Conservation (phyloP, 2,329 filamentous ascomycete species). For the Fusarium verrucosum region DNA sequence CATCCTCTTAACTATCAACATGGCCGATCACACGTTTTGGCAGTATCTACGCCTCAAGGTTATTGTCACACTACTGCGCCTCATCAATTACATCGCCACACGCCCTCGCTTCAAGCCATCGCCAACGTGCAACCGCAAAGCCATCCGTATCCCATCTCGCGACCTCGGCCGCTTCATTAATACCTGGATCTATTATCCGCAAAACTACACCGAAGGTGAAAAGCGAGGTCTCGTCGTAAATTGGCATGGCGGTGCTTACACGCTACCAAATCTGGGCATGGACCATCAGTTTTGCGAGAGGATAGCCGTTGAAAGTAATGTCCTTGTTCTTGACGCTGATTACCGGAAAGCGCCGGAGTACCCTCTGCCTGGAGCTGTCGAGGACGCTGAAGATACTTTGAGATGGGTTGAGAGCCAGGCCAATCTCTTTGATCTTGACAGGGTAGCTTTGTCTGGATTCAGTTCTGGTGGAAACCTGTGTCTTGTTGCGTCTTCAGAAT, state of each 20-base stretch:
- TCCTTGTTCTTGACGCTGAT: slow-evolving; percentile 46
- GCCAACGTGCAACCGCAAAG: slow-evolving; percentile 16
- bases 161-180: slow-evolving; percentile 42
- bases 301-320: slow-evolving; percentile 42
- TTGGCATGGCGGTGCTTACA: slow-evolving; percentile 50
- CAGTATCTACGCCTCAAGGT: slow-evolving; percentile 30
- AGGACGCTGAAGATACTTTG: slow-evolving; percentile 50
- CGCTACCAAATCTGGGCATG: slow-evolving; percentile 50
- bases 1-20: neutral
- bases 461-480: slow-evolving; percentile 58
- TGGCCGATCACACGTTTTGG: slow-evolving; percentile 14
- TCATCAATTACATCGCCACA: slow-evolving; percentile 24
- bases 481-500: slow-evolving; percentile 44
- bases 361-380: slow-evolving; percentile 50
- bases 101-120: slow-evolving; percentile 21
- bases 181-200: slow-evolving; percentile 44
- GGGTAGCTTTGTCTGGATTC: slow-evolving; percentile 57
- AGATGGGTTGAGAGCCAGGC: slow-evolving; percentile 44
- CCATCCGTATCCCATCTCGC: slow-evolving; percentile 43
- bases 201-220: neutral
- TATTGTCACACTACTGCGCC: slow-evolving; percentile 21
- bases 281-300: slow-evolving; percentile 52
- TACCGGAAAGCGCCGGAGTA: slow-evolving; percentile 55
- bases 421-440: slow-evolving; percentile 45
- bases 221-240: slow-evolving; percentile 47